Evolutionary conservation across 2,329 filamentous ascomycete species (phyloP), one percentile per base, ranked within the genome.

Genomic region (Dryadomyces sulphureus): DNA sequence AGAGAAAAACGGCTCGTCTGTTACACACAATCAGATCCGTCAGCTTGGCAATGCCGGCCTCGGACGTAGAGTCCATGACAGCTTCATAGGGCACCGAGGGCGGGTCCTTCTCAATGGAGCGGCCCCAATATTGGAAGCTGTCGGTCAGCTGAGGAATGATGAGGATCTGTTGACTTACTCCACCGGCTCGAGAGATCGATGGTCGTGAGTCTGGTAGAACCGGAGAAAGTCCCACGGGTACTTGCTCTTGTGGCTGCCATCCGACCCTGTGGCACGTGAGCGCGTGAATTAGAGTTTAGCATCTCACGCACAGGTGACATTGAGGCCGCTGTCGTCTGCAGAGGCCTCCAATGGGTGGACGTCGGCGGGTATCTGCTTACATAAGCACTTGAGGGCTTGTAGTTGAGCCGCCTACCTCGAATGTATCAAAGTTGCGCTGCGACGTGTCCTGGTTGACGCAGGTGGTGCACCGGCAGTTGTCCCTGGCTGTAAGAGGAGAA

Each of bases 391-490:
- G 34, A 16, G 19, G 20, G 19, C 11, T 19, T 35, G 16, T 30
- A 20, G 19, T 21, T 12, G 5, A 9, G 9, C 24, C 17, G 16
- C 27, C 21, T 32, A 83, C 77, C 47, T 71, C 67, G 54, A 85
- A 85, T 0, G 78, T 84, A 55, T 86, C 72, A 46, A 83, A 68
- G 43, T 74, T 72, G 22, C 81, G 67, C 60, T 89, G 84, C 59
- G 70, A 76, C 5, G 84, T 89, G 50, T 79, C 73, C 47, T 74
- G 73, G 59, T 87, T 80, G 21, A 83, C 69, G 57, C 84, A 88
- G 49, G 65, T 59, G 1, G 60, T 54, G 57, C 83, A 89, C 48
- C 77, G 79, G 56, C 84, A 89, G 55, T 85, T 82, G 54, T 88
- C 83, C 51, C 82, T 80, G 47, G 16, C 27, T 3, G 2, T 5